A percentile compares a stretch with the other conserved stretches of the same genome.
phyloP scores from a whole-genome alignment of 306 rosid genomes.

The Corylus heterophylla region DNA sequence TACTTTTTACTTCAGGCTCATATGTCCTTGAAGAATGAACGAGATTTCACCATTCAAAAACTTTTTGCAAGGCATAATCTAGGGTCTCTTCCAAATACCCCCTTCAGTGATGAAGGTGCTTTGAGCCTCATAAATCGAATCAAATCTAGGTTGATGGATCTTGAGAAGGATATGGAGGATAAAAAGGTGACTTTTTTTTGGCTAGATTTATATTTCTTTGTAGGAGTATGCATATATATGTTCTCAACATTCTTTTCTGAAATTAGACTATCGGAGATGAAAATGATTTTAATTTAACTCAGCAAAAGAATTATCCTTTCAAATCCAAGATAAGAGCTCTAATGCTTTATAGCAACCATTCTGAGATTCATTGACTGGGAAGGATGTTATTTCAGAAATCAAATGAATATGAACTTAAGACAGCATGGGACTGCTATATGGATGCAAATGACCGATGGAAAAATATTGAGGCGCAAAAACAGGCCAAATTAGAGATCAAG shows the following conservation, averaged over 20 bases:
- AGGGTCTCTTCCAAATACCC: conserved; percentile 68
- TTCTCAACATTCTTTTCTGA: conserved; percentile 3
- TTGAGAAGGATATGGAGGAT: conserved; percentile 68
- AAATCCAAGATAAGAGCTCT: background rate
- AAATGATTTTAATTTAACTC: background rate
- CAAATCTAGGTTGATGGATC: conserved; percentile 66
- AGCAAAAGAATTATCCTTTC: background rate
- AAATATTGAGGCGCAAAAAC: conserved; percentile 56
- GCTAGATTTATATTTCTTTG: background rate
- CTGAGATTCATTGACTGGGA: conserved; percentile 12
- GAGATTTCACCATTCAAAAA: conserved; percentile 65
- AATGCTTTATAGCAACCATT: background rate
- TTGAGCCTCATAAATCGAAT: conserved; percentile 63
- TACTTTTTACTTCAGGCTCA: conserved; percentile 66
- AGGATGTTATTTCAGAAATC: conserved; percentile 47
- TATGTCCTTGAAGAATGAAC: conserved; percentile 65
- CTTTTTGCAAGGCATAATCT: conserved; percentile 63
- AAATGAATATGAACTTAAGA: conserved; percentile 61
- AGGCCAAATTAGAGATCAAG: conserved; percentile 63
- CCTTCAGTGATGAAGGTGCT: conserved; percentile 67
- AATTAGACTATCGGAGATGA: conserved; percentile 12
- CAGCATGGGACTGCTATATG: conserved; percentile 67
- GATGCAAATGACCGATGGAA: conserved; percentile 68
- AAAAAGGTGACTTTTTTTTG: conserved; percentile 59
- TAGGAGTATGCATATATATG: background rate